phyloP scores from a whole-genome alignment of 2,329 filamentous ascomycete species.

The Orbilia brochopaga region DNA sequence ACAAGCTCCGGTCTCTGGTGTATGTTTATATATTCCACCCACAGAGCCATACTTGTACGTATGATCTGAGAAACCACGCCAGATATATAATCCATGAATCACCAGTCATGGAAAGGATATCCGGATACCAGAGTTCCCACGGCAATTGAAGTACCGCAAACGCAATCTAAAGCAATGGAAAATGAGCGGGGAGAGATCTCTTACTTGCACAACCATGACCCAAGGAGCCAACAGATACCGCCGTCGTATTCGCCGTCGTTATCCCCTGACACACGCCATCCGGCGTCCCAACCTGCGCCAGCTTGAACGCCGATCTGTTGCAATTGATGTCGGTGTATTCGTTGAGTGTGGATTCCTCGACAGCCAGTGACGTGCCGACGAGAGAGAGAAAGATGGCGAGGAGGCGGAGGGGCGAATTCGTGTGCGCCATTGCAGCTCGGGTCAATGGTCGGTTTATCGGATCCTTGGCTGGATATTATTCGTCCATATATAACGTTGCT shows the following conservation, averaged over 20 bases:
- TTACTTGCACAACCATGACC: constrained; percentile 45
- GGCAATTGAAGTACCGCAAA: no score
- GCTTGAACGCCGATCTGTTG: background rate
- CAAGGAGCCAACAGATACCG: constrained; percentile 13
- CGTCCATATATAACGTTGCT: no score
- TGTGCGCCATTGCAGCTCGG: background rate
- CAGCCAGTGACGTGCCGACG: background rate
- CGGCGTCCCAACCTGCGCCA: constrained; percentile 15
- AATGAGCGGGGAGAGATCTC: background rate
- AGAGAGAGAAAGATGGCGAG: constrained; percentile 11
- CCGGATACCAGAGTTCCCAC: no score
- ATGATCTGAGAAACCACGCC: no score
- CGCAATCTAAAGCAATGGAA: background rate
- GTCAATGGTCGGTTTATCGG: background rate
- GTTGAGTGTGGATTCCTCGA: constrained; percentile 15
- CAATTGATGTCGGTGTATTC: constrained; percentile 29
- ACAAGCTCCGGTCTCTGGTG: no score
- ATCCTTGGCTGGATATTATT: no score
- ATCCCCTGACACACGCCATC: constrained; percentile 28
- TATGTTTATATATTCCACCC: no score
- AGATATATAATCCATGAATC: no score
- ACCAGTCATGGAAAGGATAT: no score
- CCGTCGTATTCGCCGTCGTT: constrained; percentile 16
- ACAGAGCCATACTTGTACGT: no score
- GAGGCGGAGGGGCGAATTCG: background rate